phyloP scores from a whole-genome alignment of 2,329 filamentous ascomycete species.

The Lasiodiplodia sp. region DNA sequence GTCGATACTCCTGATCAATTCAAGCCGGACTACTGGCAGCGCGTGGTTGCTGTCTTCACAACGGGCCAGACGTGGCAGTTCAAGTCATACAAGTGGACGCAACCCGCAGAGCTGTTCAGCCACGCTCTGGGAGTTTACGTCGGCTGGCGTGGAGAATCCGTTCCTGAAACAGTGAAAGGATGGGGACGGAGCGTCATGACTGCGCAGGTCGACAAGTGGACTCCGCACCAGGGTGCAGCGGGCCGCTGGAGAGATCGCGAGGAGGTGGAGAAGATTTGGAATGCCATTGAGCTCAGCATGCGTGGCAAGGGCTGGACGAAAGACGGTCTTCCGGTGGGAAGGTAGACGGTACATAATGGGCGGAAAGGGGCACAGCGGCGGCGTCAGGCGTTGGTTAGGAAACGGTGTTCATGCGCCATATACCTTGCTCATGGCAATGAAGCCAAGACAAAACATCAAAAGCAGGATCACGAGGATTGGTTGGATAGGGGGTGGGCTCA shows the following conservation, averaged over 20 bases:
- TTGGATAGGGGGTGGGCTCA: neutral
- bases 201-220: slow-evolving; percentile 86
- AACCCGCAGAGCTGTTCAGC: slow-evolving; percentile 85
- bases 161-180: slow-evolving; percentile 77
- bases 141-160: slow-evolving; percentile 85
- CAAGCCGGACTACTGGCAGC: slow-evolving; percentile 97
- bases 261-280: slow-evolving; percentile 93
- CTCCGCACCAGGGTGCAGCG: slow-evolving; percentile 54
- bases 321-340: slow-evolving; percentile 57
- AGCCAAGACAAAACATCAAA: slow-evolving; percentile 7
- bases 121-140: slow-evolving; percentile 89
- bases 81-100: slow-evolving; percentile 96
- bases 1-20: slow-evolving; percentile 94
- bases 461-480: slow-evolving; percentile 1
- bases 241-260: slow-evolving; percentile 86
- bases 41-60: slow-evolving; percentile 95
- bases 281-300: slow-evolving; percentile 87
- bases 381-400: slow-evolving; percentile 24
- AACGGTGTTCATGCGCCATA: slow-evolving; percentile 19
- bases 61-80: slow-evolving; percentile 99
- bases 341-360: neutral
- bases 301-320: slow-evolving; percentile 80
- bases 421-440: slow-evolving; percentile 3
- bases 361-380: slow-evolving; percentile 6
- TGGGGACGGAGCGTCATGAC: slow-evolving; percentile 87